phyloP scores from a whole-genome alignment of 768 basidiomycete genomes.

The Tephrocybe sp. region DNA sequence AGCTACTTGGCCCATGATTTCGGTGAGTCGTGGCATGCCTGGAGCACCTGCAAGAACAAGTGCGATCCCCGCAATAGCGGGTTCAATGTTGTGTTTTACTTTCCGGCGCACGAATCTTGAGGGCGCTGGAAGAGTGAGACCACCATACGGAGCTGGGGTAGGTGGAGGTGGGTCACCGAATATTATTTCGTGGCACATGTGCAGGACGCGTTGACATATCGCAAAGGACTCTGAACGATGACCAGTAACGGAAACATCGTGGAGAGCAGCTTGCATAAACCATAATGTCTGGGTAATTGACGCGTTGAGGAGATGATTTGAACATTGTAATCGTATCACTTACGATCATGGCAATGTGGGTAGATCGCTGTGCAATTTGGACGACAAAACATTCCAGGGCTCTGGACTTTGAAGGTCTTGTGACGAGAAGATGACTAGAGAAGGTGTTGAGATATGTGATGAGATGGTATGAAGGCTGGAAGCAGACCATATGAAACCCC shows the following conservation, averaged over 20 bases:
- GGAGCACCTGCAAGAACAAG: conserved; percentile 74
- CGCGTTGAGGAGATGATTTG: conserved; percentile 8
- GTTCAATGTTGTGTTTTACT: conserved; percentile 69
- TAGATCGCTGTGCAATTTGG: conserved; percentile 83
- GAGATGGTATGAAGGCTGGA: conserved; percentile 10
- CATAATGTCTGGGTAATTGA: conserved; percentile 72
- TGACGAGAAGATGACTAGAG: conserved; percentile 87
- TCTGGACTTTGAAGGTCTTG: conserved; percentile 85
- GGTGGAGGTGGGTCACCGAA: conserved; percentile 82
- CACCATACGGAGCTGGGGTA: conserved; percentile 63
- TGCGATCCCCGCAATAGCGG: conserved; percentile 83
- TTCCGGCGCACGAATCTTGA: conserved; percentile 54
- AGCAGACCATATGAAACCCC: conserved; percentile 82
- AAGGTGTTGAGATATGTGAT: conserved; percentile 15
- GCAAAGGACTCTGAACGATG: conserved; percentile 77
- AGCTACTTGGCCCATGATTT: conserved; percentile 78
- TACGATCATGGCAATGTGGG: conserved; percentile 94
- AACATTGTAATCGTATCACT: conserved; percentile 30
- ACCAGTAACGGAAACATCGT: conserved; percentile 62
- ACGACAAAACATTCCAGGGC: conserved; percentile 95
- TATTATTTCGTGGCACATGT: conserved; percentile 94
- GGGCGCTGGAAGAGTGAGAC: conserved; percentile 45
- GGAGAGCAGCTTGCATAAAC: conserved; percentile 97
- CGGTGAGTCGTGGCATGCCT: conserved; percentile 71
- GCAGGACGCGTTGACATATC: conserved; percentile 89